phyloP scores from a whole-genome alignment of 192 early-diverging fungal genomes.

The Umbelopsis isabellina region DNA sequence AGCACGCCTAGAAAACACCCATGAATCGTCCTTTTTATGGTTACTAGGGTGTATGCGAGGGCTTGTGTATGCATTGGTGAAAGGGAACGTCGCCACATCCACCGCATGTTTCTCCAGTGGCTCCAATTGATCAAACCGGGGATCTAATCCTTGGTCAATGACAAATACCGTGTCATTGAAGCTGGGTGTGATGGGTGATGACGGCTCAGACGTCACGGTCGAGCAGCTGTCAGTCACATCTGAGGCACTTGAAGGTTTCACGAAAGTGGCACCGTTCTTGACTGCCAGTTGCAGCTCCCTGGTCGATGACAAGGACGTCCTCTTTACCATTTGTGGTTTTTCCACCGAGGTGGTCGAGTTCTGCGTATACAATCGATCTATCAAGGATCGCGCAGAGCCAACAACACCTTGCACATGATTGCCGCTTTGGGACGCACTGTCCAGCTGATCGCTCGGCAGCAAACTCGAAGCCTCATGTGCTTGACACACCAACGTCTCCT shows the following conservation, averaged over 20 bases:
- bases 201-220: background rate
- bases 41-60: background rate
- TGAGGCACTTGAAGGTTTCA: background rate
- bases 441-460: background rate
- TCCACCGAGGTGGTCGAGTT: background rate
- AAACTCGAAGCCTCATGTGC: background rate
- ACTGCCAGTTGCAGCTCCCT: background rate
- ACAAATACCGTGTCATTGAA: background rate
- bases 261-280: background rate
- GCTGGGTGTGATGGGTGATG: background rate
- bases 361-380: background rate
- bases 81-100: background rate
- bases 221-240: conserved; percentile 19
- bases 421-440: background rate
- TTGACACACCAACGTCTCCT: conserved; percentile 1
- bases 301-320: background rate
- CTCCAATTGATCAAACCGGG: too few species aligned
- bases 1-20: background rate
- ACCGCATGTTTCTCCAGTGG: background rate
- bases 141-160: background rate
- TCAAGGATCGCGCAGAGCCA: background rate
- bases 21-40: background rate
- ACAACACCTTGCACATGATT: background rate
- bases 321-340: background rate
- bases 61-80: conserved; percentile 3